Percentiles rank a stretch among this genome's conserved stretches.
These are phyloP conservation scores for Linum lewisii DNA, from an alignment of 345 rosid genomes.

Conservation along the genomic window DNA sequence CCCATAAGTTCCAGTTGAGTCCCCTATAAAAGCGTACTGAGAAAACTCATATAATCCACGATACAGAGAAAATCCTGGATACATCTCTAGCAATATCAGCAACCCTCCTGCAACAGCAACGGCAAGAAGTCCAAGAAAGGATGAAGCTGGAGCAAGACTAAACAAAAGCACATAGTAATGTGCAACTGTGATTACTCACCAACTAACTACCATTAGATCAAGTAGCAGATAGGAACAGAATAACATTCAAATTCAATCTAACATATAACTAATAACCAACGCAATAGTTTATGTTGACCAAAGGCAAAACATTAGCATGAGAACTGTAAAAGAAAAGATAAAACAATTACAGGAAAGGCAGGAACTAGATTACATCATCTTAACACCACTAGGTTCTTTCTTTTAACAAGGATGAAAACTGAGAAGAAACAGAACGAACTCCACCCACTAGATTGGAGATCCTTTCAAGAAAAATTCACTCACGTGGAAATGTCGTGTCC, in stretches of 20 bases:
- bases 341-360: neutral
- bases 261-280: too few species aligned
- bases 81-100: constrained; percentile 63
- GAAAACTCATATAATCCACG: constrained; percentile 87
- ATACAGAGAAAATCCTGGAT: constrained; percentile 71
- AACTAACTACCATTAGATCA: too few species aligned
- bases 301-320: neutral
- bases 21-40: constrained; percentile 38
- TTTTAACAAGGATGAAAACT: neutral
- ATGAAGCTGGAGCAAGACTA: neutral
- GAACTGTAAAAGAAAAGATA: neutral
- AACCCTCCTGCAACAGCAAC: constrained; percentile 45
- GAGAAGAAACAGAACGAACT: neutral
- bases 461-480: constrained; percentile 18
- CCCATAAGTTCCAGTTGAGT: constrained; percentile 47
- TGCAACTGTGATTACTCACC: too few species aligned
- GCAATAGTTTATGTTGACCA: too few species aligned
- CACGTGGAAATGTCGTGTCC: constrained; percentile 73
- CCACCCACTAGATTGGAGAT: neutral
- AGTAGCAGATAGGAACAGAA: too few species aligned
- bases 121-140: constrained; percentile 3
- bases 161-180: neutral
- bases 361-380: neutral
- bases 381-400: neutral
- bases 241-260: too few species aligned